These are phyloP conservation scores for Penicilliopsis zonata DNA, from an alignment of 495 filamentous ascomycete species.

Conservation along the genomic window DNA sequence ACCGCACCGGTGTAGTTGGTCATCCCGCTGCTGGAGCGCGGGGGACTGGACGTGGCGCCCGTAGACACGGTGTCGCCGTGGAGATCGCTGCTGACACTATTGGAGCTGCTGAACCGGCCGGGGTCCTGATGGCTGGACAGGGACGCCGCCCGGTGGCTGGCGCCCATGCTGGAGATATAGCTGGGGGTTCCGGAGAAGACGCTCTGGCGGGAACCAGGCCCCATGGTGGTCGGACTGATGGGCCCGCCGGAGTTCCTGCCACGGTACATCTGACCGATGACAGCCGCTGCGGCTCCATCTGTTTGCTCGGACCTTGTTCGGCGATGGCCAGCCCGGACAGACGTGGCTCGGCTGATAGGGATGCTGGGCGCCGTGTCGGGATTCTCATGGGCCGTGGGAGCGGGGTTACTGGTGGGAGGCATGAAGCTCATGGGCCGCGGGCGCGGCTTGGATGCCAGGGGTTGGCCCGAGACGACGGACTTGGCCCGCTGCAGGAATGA, in stretches of 20 bases:
- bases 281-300: conserved; percentile 45
- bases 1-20: conserved; percentile 43
- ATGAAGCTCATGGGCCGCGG: conserved; percentile 53
- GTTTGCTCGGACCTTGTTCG: conserved; percentile 63
- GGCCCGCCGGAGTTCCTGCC: conserved; percentile 47
- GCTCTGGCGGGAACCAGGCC: conserved; percentile 31
- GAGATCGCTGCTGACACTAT: conserved; percentile 48
- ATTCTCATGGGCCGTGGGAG: conserved; percentile 45
- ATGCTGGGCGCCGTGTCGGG: conserved; percentile 77
- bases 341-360: conserved; percentile 56
- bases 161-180: conserved; percentile 31
- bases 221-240: conserved; percentile 38
- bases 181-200: conserved; percentile 32
- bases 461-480: conserved; percentile 45
- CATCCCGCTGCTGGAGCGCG: conserved; percentile 42
- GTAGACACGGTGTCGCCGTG: conserved; percentile 37
- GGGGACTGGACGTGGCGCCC: conserved; percentile 41
- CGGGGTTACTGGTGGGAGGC: conserved; percentile 32
- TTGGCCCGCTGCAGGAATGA: conserved; percentile 71
- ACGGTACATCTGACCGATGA: conserved; percentile 79
- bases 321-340: conserved; percentile 45
- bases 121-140: conserved; percentile 33
- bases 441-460: conserved; percentile 30
- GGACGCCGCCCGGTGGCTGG: conserved; percentile 39
- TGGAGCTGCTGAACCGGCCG: conserved; percentile 38